Conservation (phyloP, 2,329 filamentous ascomycete genomes). For the Phaeosphaeria sp. region DNA sequence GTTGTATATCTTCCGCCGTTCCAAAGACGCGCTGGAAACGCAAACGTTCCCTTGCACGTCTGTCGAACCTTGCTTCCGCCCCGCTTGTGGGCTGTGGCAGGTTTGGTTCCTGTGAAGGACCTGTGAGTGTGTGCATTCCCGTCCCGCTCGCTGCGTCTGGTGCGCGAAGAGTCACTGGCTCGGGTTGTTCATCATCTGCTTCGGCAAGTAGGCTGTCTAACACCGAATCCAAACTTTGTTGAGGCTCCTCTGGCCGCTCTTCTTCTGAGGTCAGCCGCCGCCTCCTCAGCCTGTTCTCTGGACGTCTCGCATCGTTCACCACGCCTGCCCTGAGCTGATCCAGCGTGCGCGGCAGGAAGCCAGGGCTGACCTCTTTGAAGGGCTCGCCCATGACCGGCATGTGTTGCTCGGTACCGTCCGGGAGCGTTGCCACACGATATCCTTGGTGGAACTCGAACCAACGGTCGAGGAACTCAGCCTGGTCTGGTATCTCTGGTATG, state of each 20-base stretch:
- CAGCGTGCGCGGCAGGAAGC: constrained; percentile 55
- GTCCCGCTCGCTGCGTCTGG: neutral
- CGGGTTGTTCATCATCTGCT: constrained; percentile 26
- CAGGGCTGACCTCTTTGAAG: constrained; percentile 55
- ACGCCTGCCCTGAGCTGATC: constrained; percentile 51
- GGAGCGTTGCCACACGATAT: constrained; percentile 48
- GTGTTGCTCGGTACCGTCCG: constrained; percentile 54
- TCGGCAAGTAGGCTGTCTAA: constrained; percentile 42
- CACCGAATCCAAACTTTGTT: constrained; percentile 43
- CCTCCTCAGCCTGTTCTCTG: constrained; percentile 38
- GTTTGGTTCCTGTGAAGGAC: neutral
- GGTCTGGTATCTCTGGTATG: constrained; percentile 56
- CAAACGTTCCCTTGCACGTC: constrained; percentile 35
- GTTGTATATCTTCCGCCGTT: constrained; percentile 55
- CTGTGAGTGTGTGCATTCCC: neutral
- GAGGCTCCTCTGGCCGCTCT: constrained; percentile 28
- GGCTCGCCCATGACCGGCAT: constrained; percentile 57
- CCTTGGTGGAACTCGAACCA: constrained; percentile 61
- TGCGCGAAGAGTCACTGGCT: constrained; percentile 3
- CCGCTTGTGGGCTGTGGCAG: neutral
- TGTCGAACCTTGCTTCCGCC: constrained; percentile 13
- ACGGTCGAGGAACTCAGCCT: constrained; percentile 52
- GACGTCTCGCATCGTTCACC: constrained; percentile 35
- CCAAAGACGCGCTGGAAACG: constrained; percentile 50
- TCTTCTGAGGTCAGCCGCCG: constrained; percentile 31